Base-by-base conservation (phyloP, 441 rosid species). In the Populus trichocarpa region DNA sequence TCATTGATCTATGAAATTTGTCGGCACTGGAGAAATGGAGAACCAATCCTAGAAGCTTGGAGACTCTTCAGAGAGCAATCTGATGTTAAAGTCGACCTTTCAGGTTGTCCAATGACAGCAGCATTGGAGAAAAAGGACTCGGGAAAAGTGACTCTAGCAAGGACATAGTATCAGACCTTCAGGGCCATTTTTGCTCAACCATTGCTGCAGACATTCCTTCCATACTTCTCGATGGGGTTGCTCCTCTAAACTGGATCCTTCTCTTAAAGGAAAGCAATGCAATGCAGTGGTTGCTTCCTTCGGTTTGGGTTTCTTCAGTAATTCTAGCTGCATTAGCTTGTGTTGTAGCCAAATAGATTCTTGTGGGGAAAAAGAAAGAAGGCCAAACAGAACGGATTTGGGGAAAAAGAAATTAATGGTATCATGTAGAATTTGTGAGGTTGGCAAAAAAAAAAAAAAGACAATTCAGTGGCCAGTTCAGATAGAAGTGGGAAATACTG, bases 1-100 rank as follows among this genome's bases (percentile, higher is more conserved):
- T 89, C 92, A 13, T 77, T 91, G 71, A 81, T 91, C 78, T 91
- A 91, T 25, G 93, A 91, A 80, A 89, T 91, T 46, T 91, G 96
- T 76, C 93, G 89, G 77, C 86, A 84, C 77, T 78, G 89, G 77
- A 76, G 93, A 67, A 90, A 90, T 63, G 86, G 85, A 38, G 88
- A 85, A 16, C 89, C 93, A 32, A 89, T 90, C 73, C 96, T 91
- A 1, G 89, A 90, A 76, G 77, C 96, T 6, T 91, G 92, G 92
- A 87, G 85, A 81, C 72, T 84, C 40, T 88, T 91, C 83, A 77
- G 89, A 22, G 91, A 90, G 81, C 93, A 90, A 78, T 85, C 93
- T 23, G 96, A 91, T 78, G 90, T 87, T 20, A 87, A 88, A 79
- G 88, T 88, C 18, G 85, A 91, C 82, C 93, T 91, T 40, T 85